A percentile compares a stretch with the other conserved stretches of the same genome.
phyloP scores from a whole-genome alignment of 2,329 filamentous ascomycete species.

The Aspergillus versicolor region DNA sequence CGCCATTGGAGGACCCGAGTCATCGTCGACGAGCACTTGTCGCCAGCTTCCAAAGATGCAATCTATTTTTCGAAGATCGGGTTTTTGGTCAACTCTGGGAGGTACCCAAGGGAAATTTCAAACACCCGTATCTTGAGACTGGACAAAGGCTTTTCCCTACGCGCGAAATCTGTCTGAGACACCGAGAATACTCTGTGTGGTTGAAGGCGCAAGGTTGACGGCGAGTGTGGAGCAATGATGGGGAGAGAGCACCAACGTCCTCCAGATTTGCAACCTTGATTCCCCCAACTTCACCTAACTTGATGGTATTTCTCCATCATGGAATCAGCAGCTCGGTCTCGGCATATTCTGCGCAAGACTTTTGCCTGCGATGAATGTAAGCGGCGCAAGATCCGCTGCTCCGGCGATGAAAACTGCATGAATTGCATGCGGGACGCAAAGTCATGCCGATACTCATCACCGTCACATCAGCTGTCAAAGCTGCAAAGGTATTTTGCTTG shows the following conservation, averaged over 20 bases:
- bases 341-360: slow-evolving; percentile 18
- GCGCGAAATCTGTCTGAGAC: not conserved
- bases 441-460: slow-evolving; percentile 19
- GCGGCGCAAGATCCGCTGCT: slow-evolving; percentile 21
- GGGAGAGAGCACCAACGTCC: not conserved
- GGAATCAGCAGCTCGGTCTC: slow-evolving; percentile 6
- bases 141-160: not conserved
- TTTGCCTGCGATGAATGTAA: slow-evolving; percentile 22
- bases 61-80: not conserved
- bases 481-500: slow-evolving; percentile 13
- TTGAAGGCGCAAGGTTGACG: not conserved
- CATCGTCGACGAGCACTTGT: not conserved
- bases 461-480: slow-evolving; percentile 16
- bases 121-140: not conserved
- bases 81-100: too few relatives aligned
- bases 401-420: slow-evolving; percentile 18
- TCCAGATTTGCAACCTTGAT: not conserved
- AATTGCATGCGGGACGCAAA: slow-evolving; percentile 19
- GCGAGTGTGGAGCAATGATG: not conserved
- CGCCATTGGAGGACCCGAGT: not conserved
- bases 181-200: not conserved
- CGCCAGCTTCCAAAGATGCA: not conserved
- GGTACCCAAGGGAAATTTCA: not conserved
- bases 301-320: not conserved
- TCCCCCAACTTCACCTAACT: not conserved